These are phyloP conservation scores for Ceriops tagal DNA, from an alignment of 345 rosid species.

Conservation along the genomic window DNA sequence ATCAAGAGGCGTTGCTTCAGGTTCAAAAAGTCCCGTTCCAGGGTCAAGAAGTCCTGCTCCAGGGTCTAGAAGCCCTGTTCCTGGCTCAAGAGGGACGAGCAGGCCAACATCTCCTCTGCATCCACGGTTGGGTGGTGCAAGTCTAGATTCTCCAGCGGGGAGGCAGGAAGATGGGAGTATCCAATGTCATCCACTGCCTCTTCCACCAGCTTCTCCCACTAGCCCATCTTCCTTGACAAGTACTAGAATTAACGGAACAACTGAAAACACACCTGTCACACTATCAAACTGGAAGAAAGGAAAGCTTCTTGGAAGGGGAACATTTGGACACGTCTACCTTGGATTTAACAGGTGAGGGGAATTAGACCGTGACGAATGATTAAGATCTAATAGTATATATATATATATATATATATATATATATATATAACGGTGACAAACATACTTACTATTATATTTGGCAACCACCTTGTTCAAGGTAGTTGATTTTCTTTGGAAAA, in stretches of 20 bases:
- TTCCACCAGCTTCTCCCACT: conserved; percentile 87
- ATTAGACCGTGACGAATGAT: neutral
- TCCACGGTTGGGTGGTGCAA: conserved; percentile 44
- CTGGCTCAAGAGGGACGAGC: conserved; percentile 49
- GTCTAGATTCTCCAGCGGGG: conserved; percentile 62
- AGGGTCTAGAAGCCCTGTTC: conserved; percentile 31
- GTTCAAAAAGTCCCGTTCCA: conserved; percentile 27
- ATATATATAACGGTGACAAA: too few species aligned
- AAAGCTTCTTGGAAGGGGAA: conserved; percentile 86
- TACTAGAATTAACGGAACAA: conserved; percentile 37
- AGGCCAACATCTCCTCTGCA: conserved; percentile 85
- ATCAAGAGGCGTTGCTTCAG: conserved; percentile 23
- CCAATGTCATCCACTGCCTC: conserved; percentile 78
- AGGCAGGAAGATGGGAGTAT: conserved; percentile 57
- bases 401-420: too few species aligned
- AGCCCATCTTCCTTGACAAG: conserved; percentile 58
- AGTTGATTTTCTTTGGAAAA: neutral
- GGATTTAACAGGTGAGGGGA: conserved; percentile 78
- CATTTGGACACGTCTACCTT: conserved; percentile 92
- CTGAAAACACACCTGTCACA: conserved; percentile 33
- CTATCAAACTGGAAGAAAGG: conserved; percentile 82
- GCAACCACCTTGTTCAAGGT: neutral
- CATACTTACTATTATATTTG: too few species aligned
- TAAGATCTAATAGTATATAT: neutral
- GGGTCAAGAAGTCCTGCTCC: conserved; percentile 30